A percentile compares a stretch with the other conserved stretches of the same genome.
Conservation (phyloP, 2,329 filamentous ascomycete species). For the Thermothelomyces thermophilus region DNA sequence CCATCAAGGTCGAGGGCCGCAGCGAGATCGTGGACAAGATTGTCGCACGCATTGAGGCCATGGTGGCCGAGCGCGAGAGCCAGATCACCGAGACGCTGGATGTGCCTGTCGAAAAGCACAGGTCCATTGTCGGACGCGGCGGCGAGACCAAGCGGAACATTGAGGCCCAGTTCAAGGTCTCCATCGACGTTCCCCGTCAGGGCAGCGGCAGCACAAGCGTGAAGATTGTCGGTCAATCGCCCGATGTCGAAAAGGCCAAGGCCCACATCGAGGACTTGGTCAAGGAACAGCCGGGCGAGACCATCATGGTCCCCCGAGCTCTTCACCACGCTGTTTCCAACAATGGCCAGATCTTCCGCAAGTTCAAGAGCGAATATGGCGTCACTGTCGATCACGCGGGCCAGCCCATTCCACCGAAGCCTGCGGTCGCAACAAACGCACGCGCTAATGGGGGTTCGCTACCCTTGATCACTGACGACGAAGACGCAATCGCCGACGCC, state of each 20-base stretch:
- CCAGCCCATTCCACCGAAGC: conserved; percentile 66
- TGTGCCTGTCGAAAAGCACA: conserved; percentile 83
- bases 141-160: conserved; percentile 81
- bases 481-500: conserved; percentile 53
- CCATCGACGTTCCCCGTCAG: conserved; percentile 86
- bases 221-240: conserved; percentile 74
- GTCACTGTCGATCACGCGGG: conserved; percentile 91
- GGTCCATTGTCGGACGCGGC: conserved; percentile 82
- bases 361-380: conserved; percentile 74
- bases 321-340: conserved; percentile 81
- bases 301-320: conserved; percentile 71
- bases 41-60: conserved; percentile 68
- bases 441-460: conserved; percentile 57
- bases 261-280: conserved; percentile 71
- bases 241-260: conserved; percentile 78
- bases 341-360: conserved; percentile 89
- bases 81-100: conserved; percentile 74
- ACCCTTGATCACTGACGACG: conserved; percentile 90
- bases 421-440: conserved; percentile 37
- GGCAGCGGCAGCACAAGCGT: conserved; percentile 77
- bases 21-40: conserved; percentile 84
- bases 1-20: conserved; percentile 83
- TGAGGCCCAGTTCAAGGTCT: conserved; percentile 78
- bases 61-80: conserved; percentile 76
- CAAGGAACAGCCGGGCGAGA: conserved; percentile 84